Evolutionary conservation across 148 eudicot species (phyloP), one percentile per base, ranked within the genome.

Genomic region (Dianthus caryophyllus): DNA sequence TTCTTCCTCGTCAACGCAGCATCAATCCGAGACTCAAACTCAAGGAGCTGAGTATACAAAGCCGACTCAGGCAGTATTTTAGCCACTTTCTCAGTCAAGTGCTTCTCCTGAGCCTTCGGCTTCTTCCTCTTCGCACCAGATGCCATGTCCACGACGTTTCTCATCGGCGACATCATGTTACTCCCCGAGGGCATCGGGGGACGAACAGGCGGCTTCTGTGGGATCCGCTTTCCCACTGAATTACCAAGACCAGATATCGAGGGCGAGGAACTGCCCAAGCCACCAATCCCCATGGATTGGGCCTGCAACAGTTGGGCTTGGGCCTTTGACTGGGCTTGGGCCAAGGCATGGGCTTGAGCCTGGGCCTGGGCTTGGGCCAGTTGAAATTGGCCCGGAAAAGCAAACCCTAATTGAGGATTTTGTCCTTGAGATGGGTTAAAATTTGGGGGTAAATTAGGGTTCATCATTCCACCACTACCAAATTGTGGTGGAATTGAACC

Each of bases 21-120:
- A 77, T 93, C 98, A 47, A 93, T 88, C 18, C 95, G 89, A 62
- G 88, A 81, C 82, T 93, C 98, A 74, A 93, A 93, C 77, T 93
- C 98, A 44, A 89, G 96, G 53, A 93, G 95, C 72, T 89, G 91
- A 24, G 96, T 93, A 73, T 93, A 93, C 57, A 93, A 79, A 77
- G 87, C 89, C 57, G 98, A 93, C 73, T 89, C 95, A 0, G 98
- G 98, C 75, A 93, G 82, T 76, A 87, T 81, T 6, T 91, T 86
- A 17, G 98, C 96, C 11, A 89, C 85, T 63, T 73, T 74, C 50
- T 85, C 96, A 36, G 82, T 89, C 47, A 87, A 75, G 36, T 87
- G 85, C 74, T 81, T 93, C 67, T 86, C 96, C 10, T 87, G 87
- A 73, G 88, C 81, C 84, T 86, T 93, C 75, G 81, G 96, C 73